These are phyloP conservation scores for Claviceps arundinis DNA, from an alignment of 2,329 filamentous ascomycete genomes.

Conservation along the genomic window DNA sequence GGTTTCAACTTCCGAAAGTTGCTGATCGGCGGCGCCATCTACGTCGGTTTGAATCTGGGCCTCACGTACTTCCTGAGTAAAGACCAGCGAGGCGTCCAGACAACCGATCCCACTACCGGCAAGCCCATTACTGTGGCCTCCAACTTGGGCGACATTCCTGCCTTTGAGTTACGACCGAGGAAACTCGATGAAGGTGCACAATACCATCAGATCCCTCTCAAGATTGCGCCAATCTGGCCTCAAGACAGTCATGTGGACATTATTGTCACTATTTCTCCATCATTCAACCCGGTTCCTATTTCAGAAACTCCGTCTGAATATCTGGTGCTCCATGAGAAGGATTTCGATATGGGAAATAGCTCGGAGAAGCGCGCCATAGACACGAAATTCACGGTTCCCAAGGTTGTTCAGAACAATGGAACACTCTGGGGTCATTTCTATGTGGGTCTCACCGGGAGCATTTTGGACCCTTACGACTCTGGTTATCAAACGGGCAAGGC, in stretches of 20 bases:
- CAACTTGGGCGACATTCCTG: slow-evolving; percentile 44
- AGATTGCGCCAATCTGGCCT: slow-evolving; percentile 80
- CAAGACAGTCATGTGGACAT: slow-evolving; percentile 68
- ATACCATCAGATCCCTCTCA: slow-evolving; percentile 53
- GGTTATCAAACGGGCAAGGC: slow-evolving; percentile 64
- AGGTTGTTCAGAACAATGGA: slow-evolving; percentile 74
- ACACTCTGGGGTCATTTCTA: slow-evolving; percentile 95
- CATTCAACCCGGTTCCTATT: slow-evolving; percentile 54
- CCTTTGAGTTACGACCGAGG: slow-evolving; percentile 52
- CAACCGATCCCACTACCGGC: slow-evolving; percentile 35
- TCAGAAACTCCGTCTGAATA: slow-evolving; percentile 51
- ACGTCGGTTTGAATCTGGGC: slow-evolving; percentile 44
- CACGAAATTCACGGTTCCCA: slow-evolving; percentile 64
- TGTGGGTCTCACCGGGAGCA: slow-evolving; percentile 60
- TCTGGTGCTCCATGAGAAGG: slow-evolving; percentile 66
- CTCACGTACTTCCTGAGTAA: slow-evolving; percentile 40
- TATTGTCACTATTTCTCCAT: slow-evolving; percentile 69
- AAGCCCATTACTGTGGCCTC: slow-evolving; percentile 38
- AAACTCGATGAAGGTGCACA: slow-evolving; percentile 45
- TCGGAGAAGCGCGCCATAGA: slow-evolving; percentile 67
- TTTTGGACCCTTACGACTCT: slow-evolving; percentile 60
- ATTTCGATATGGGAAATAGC: slow-evolving; percentile 66
- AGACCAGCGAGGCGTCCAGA: slow-evolving; percentile 32
- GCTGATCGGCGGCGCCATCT: slow-evolving; percentile 39
- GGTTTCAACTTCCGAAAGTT: slow-evolving; percentile 31